Percentiles rank a stretch among this genome's conserved stretches.
These are phyloP conservation scores for Saitozyma sp. DNA, from an alignment of 768 basidiomycete species.

Conservation along the genomic window DNA sequence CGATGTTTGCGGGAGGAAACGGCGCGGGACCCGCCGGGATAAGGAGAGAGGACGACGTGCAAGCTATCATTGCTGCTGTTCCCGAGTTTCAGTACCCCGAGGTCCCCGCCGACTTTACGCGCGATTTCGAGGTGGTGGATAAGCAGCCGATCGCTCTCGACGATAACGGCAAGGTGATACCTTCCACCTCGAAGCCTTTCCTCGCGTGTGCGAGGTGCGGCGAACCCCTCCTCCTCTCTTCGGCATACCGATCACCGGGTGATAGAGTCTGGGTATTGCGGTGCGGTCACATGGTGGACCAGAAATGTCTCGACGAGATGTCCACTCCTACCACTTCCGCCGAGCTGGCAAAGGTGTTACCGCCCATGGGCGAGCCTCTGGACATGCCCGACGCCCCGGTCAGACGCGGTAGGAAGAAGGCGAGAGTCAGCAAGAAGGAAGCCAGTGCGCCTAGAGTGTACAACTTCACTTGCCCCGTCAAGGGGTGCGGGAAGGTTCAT, in stretches of 20 bases:
- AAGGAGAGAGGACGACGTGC: conserved; percentile 13
- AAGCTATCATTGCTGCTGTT: conserved; percentile 25
- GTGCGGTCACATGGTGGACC: conserved; percentile 49
- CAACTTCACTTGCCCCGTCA: conserved; percentile 41
- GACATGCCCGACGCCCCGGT: background rate
- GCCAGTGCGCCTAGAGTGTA: conserved; percentile 25
- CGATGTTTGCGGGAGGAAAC: background rate
- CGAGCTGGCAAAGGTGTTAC: background rate
- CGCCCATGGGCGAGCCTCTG: background rate
- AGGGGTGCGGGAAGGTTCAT: conserved; percentile 37
- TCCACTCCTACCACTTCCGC: conserved; percentile 19
- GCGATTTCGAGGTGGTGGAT: conserved; percentile 36
- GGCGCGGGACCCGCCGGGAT: conserved; percentile 3
- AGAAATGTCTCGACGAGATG: conserved; percentile 38
- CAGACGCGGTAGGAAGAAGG: background rate
- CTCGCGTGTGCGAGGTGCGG: conserved; percentile 37
- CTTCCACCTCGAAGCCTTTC: conserved; percentile 15
- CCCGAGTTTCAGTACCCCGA: conserved; percentile 7
- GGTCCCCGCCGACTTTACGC: conserved; percentile 21
- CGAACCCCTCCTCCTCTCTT: conserved; percentile 34
- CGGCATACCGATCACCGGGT: conserved; percentile 31
- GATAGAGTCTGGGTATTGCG: conserved; percentile 41
- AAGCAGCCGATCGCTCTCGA: conserved; percentile 38
- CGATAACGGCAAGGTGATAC: conserved; percentile 34
- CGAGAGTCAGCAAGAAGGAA: conserved; percentile 11